Conservation (phyloP, 306 rosid species). For the Cyclanthera cordifolia region DNA sequence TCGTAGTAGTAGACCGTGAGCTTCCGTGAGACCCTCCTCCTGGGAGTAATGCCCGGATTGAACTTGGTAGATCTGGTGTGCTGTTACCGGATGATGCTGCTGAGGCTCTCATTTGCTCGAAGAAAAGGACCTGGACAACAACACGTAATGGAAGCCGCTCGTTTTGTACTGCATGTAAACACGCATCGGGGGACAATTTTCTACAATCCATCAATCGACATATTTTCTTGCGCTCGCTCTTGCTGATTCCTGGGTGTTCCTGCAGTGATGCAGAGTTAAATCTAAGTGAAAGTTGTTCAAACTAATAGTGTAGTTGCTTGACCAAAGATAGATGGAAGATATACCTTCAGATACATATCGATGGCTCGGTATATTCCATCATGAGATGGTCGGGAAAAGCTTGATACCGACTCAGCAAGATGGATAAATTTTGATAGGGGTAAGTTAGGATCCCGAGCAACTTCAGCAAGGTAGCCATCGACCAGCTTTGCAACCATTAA, state of each 20-base stretch:
- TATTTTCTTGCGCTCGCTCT: slow-evolving; percentile 73
- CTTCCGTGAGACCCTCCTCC: slow-evolving; percentile 64
- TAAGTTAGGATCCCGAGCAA: slow-evolving; percentile 60
- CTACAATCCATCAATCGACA: slow-evolving; percentile 86
- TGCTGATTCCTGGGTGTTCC: slow-evolving; percentile 84
- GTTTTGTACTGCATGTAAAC: slow-evolving; percentile 90
- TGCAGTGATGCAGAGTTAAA: slow-evolving; percentile 23
- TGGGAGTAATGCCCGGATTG: slow-evolving; percentile 51
- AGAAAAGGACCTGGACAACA: slow-evolving; percentile 84
- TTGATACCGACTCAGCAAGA: slow-evolving; percentile 57
- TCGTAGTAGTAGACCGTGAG: slow-evolving; percentile 71
- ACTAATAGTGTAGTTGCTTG: not conserved
- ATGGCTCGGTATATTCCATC: slow-evolving; percentile 81
- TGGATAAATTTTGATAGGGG: slow-evolving; percentile 37
- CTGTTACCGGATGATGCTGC: slow-evolving; percentile 40
- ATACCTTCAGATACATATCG: slow-evolving; percentile 57
- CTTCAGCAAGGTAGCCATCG: slow-evolving; percentile 75
- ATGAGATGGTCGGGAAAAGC: slow-evolving; percentile 62
- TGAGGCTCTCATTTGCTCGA: slow-evolving; percentile 70
- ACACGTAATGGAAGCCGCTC: slow-evolving; percentile 83
- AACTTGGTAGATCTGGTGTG: slow-evolving; percentile 53
- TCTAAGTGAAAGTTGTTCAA: not conserved
- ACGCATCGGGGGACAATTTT: slow-evolving; percentile 73
- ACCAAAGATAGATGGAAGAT: slow-evolving; percentile 11
- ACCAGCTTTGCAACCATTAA: slow-evolving; percentile 66